A percentile compares a stretch with the other conserved stretches of the same genome.
Evolutionary conservation across 1,139 yeast genomes (phyloP).

Genomic region (Taiozyma sp.): DNA sequence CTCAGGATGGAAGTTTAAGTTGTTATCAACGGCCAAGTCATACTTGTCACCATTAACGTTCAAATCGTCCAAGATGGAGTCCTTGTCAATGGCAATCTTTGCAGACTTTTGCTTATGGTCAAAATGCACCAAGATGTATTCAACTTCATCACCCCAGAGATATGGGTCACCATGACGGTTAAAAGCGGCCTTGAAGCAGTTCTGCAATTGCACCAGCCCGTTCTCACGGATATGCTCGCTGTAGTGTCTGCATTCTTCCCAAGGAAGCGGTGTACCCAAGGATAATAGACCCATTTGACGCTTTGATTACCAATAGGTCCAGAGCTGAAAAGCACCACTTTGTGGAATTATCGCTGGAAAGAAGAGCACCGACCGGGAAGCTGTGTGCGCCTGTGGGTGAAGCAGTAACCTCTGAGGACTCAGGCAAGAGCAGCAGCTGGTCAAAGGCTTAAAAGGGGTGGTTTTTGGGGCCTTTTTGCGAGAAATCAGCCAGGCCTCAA

Average conservation of each 20-base stretch:
- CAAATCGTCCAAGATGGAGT: slow-evolving; percentile 63
- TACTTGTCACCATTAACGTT: slow-evolving; percentile 38
- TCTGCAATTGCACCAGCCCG: slow-evolving; percentile 74
- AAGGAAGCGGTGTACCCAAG: slow-evolving; percentile 87
- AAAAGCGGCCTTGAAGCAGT: slow-evolving; percentile 62
- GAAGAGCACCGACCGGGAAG: not conserved
- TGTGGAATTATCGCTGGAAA: not conserved
- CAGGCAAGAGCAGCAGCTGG: not conserved
- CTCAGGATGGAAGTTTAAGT: slow-evolving; percentile 89
- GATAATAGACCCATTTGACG: slow-evolving; percentile 41
- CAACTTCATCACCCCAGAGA: slow-evolving; percentile 96
- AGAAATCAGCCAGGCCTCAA: too few species aligned
- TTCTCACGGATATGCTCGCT: slow-evolving; percentile 78
- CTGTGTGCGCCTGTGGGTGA: not conserved
- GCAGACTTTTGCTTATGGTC: slow-evolving; percentile 34
- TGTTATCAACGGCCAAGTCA: slow-evolving; percentile 31
- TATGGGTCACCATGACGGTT: slow-evolving; percentile 56
- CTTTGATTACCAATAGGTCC: not conserved
- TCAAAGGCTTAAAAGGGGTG: not conserved
- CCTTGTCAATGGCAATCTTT: slow-evolving; percentile 67
- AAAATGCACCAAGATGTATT: slow-evolving; percentile 50
- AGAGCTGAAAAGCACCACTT: not conserved
- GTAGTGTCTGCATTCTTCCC: slow-evolving; percentile 72
- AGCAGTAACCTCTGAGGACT: not conserved
- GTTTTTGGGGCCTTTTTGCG: not conserved